Evolutionary conservation across 2,329 filamentous ascomycete species (phyloP).

Genomic region (Penicillium verrucosum): DNA sequence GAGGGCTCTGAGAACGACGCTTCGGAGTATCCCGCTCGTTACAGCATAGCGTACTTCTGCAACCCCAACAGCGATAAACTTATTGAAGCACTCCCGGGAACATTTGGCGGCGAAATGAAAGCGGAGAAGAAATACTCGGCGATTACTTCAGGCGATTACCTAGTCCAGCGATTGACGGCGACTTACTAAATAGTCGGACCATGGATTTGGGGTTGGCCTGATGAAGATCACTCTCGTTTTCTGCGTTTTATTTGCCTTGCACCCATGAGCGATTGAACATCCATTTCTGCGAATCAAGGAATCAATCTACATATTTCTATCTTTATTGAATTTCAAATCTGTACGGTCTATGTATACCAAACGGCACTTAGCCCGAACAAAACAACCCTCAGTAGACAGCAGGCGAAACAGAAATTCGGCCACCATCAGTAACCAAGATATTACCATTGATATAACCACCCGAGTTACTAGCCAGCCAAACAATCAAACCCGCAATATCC

Average conservation of each 20-base stretch:
- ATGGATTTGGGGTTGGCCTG: background rate
- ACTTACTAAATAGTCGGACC: slow-evolving; percentile 53
- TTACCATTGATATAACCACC: slow-evolving; percentile 66
- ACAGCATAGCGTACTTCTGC: slow-evolving; percentile 91
- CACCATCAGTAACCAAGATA: slow-evolving; percentile 62
- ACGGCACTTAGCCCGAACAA: background rate
- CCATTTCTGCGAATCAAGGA: background rate
- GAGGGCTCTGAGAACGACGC: slow-evolving; percentile 35
- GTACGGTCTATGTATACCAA: background rate
- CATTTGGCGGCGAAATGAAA: slow-evolving; percentile 57
- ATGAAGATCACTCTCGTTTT: too few species aligned
- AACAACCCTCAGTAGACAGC: slow-evolving; percentile 47
- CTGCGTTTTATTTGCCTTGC: background rate
- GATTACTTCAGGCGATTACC: slow-evolving; percentile 76
- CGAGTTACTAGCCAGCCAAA: slow-evolving; percentile 63
- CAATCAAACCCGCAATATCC: slow-evolving; percentile 63
- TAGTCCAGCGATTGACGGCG: slow-evolving; percentile 71
- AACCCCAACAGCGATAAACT: slow-evolving; percentile 74
- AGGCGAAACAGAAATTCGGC: slow-evolving; percentile 56
- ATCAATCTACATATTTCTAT: background rate
- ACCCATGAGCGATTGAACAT: background rate
- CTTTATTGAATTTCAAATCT: background rate
- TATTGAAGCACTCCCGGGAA: slow-evolving; percentile 80
- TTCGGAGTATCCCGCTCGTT: slow-evolving; percentile 65
- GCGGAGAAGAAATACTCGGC: slow-evolving; percentile 72